These are phyloP conservation scores for Fusarium pininemorale DNA, from an alignment of 2,329 filamentous ascomycete species.

Conservation along the genomic window DNA sequence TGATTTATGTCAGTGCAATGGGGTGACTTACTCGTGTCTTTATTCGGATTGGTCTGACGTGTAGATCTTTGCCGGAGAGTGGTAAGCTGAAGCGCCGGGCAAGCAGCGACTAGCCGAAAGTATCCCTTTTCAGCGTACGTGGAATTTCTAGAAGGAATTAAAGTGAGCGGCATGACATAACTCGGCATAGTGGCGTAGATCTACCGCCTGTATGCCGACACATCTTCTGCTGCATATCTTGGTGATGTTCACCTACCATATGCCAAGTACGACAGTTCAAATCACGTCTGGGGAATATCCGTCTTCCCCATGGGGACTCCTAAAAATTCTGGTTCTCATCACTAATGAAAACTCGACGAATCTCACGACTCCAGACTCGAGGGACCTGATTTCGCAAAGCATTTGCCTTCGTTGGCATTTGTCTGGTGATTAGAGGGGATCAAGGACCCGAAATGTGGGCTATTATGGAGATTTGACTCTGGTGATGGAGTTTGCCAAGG, in stretches of 20 bases:
- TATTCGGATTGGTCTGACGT: neutral
- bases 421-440: conserved; percentile 23
- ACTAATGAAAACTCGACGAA: conserved; percentile 5
- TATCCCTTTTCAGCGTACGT: neutral
- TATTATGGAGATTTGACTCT: conserved; percentile 16
- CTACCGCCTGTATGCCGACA: neutral
- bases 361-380: neutral
- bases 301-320: conserved; percentile 20
- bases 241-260: neutral
- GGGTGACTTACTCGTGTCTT: conserved; percentile 3
- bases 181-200: neutral
- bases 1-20: neutral
- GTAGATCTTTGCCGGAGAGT: conserved; percentile 14
- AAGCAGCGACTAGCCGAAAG: neutral
- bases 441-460: conserved; percentile 23
- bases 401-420: neutral
- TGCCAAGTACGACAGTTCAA: neutral
- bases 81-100: neutral
- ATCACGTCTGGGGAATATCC: conserved; percentile 15
- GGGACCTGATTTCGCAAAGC: neutral
- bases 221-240: no score
- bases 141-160: conserved; percentile 15
- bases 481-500: conserved; percentile 21
- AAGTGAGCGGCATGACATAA: neutral
- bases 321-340: conserved; percentile 14